Base-by-base conservation (phyloP, 2,329 filamentous ascomycete genomes). In the Pyrenochaeta sp. region DNA sequence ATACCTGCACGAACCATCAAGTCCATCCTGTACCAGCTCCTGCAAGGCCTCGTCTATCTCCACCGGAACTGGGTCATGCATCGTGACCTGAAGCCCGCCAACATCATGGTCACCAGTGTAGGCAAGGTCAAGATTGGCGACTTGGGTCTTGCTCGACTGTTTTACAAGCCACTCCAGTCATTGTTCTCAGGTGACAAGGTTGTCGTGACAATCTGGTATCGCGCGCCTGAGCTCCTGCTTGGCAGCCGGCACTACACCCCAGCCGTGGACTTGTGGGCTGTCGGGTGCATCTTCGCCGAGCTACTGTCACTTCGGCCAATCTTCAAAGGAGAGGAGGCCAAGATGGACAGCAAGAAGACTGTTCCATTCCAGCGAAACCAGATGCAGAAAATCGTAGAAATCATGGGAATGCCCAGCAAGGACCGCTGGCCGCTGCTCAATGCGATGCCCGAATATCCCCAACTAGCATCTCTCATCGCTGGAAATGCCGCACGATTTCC, bases 181-280 rank as follows among this genome's bases (percentile, higher is more conserved):
- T 84, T 99, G 1, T 99, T 95, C 76, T 90, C 87, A 15, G 95
- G 95, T 46, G 95, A 99, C 67, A 99, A 99, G 74, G 95, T 99
- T 2, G 95, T 99, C 46, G 95, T 99, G 12, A 99, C 95, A 0
- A 99, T 99, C 59, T 99, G 95, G 95, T 99, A 99, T 70, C 91
- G 95, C 18, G 95, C 95, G 0, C 95, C 95, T 0, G 95, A 99
- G 75, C 83, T 99, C 3, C 85, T 99, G 1, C 86, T 99, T 2
- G 95, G 95, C 2, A 92, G 89, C 44, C 86, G 91, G n/a, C 95
- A 99, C 75, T 99, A 99, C 78, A 98, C 95, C 0, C 93, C 95
- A 0, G 94, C 95, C 18, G 92, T 99, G 61, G 95, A 99, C 75
- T 87, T 98, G 76, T 99, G 95, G 95, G 95, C 95, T 2, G 88